These are phyloP conservation scores for Calonectria hawksworthii DNA, from an alignment of 2,329 filamentous ascomycete species.

Conservation along the genomic window DNA sequence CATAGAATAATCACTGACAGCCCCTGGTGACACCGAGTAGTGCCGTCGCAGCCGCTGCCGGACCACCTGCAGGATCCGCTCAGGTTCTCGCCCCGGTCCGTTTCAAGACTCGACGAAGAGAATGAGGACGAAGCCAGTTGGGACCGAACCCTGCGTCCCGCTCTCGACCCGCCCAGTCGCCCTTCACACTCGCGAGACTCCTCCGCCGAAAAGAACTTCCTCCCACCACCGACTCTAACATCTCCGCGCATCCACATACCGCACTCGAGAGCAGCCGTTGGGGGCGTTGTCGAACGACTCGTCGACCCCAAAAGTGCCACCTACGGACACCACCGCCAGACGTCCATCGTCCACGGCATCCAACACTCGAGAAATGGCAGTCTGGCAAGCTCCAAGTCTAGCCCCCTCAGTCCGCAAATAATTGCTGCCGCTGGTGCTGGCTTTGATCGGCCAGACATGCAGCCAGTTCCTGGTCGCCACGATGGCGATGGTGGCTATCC, in stretches of 20 bases:
- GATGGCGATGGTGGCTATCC: constrained; percentile 58
- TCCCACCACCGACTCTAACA: constrained; percentile 45
- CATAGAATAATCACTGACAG: constrained; percentile 39
- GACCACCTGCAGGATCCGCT: constrained; percentile 67
- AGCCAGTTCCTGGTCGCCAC: constrained; percentile 58
- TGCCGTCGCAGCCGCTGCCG: constrained; percentile 72
- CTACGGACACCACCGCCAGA: constrained; percentile 94
- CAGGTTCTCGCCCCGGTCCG: constrained; percentile 66
- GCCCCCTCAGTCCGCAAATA: constrained; percentile 89
- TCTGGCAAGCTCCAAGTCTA: constrained; percentile 82
- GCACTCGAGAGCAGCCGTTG: constrained; percentile 57
- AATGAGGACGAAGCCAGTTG: constrained; percentile 64
- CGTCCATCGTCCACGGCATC: constrained; percentile 96
- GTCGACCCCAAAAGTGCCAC: constrained; percentile 67
- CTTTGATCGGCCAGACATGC: constrained; percentile 67
- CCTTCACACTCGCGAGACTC: constrained; percentile 70
- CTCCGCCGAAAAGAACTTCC: constrained; percentile 68
- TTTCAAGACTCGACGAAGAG: constrained; percentile 67
- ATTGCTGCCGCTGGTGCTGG: constrained; percentile 77
- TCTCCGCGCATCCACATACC: constrained; percentile 58
- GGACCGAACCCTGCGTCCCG: constrained; percentile 66
- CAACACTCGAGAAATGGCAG: constrained; percentile 95
- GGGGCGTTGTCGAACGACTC: constrained; percentile 64
- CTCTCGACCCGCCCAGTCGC: constrained; percentile 58
- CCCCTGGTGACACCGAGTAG: constrained; percentile 53